A percentile compares a stretch with the other conserved stretches of the same genome.
These are phyloP conservation scores for Lentinula novae-zelandiae DNA, from an alignment of 1,284 basidiomycete species.

Conservation along the genomic window DNA sequence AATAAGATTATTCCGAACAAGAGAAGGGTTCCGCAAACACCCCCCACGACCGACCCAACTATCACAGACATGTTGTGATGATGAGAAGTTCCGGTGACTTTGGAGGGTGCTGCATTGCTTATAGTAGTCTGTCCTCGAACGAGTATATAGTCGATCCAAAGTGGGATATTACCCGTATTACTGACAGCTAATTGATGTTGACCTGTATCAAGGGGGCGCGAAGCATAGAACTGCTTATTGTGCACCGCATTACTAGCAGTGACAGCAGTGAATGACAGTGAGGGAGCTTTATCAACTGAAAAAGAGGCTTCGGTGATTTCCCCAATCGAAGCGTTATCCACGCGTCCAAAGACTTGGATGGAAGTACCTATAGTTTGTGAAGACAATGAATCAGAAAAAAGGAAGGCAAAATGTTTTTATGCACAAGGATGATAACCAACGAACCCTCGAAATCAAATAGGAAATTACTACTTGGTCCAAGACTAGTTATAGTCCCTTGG, in stretches of 20 bases:
- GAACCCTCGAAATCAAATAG: constrained; percentile 20
- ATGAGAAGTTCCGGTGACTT: constrained; percentile 8
- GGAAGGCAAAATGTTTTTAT: neutral
- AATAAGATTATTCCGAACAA: neutral
- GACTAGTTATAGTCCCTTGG: constrained; percentile 17
- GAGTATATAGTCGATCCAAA: constrained; percentile 24
- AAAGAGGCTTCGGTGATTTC: constrained; percentile 18
- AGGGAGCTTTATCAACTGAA: constrained; percentile 19
- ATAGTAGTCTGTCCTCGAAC: constrained; percentile 14
- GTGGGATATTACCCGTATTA: constrained; percentile 14
- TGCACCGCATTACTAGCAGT: constrained; percentile 15
- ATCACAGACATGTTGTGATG: constrained; percentile 11
- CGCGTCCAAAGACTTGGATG: constrained; percentile 20
- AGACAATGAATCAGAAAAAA: neutral
- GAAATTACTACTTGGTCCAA: constrained; percentile 18
- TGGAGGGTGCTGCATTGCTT: neutral
- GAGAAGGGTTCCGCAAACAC: neutral
- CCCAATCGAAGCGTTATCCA: constrained; percentile 17
- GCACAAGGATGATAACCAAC: neutral
- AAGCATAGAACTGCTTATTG: constrained; percentile 21
- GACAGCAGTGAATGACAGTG: constrained; percentile 17
- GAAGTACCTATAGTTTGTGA: constrained; percentile 16
- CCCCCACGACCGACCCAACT: constrained; percentile 13
- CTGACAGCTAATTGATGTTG: constrained; percentile 20
- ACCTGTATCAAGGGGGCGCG: constrained; percentile 14